Percentiles rank a stretch among this genome's conserved stretches.
These are phyloP conservation scores for Sedum album DNA, from an alignment of 164 flowering plant genomes.

Conservation along the genomic window DNA sequence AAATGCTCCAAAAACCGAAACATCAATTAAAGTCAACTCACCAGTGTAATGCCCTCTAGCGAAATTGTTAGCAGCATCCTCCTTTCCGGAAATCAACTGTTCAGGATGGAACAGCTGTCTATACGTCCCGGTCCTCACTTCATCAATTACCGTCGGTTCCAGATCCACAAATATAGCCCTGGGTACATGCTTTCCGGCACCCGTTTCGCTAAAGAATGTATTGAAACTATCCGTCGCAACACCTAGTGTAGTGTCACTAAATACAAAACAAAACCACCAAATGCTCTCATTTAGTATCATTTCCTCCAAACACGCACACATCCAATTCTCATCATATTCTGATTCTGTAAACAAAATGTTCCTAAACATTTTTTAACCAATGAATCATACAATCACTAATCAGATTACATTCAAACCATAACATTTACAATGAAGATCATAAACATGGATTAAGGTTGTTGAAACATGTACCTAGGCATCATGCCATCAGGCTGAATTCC, in stretches of 20 bases:
- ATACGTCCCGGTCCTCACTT: constrained; percentile 72
- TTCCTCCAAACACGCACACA: too few species aligned
- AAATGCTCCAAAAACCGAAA: neutral
- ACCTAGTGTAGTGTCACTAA: constrained; percentile 66
- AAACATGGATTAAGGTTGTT: too few species aligned
- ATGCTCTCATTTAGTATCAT: neutral
- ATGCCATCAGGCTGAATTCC: constrained; percentile 83
- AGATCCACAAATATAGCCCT: constrained; percentile 87
- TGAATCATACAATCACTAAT: too few species aligned
- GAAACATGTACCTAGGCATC: constrained; percentile 70
- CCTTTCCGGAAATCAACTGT: constrained; percentile 91
- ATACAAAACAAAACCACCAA: constrained; percentile 1
- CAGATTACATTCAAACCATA: too few species aligned
- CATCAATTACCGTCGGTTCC: constrained; percentile 93
- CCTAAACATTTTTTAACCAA: too few species aligned
- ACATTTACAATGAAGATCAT: too few species aligned
- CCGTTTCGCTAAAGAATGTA: constrained; percentile 92
- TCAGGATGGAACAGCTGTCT: constrained; percentile 92
- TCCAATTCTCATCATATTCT: too few species aligned
- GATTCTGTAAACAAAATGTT: too few species aligned
- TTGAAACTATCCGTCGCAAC: constrained; percentile 80
- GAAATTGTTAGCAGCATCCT: constrained; percentile 92
- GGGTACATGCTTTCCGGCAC: constrained; percentile 90
- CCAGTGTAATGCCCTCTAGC: constrained; percentile 95
- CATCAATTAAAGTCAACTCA: constrained; percentile 17